Base-by-base conservation (phyloP, 176 grass and related monocot species). In the Metroxylon sagu region DNA sequence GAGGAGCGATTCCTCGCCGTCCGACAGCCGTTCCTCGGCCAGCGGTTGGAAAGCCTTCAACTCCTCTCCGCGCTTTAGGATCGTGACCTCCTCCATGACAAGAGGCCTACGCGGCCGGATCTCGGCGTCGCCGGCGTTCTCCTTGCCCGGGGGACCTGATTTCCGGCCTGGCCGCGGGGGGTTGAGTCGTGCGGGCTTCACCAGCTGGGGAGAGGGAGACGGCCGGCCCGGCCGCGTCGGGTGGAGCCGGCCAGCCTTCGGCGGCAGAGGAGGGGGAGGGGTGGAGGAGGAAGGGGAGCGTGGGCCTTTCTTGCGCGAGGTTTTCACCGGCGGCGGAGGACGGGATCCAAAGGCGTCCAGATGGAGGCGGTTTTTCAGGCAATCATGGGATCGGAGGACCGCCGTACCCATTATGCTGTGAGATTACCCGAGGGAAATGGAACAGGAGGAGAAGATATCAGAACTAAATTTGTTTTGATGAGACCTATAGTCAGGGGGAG, bases 1-100 rank as follows among this genome's bases (percentile, higher is more conserved):
- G 35, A 61, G 48, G 4, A 21, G 28, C 3, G 28, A 52, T 0
- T 53, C 49, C 2, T 54, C 60, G 2, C 39, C 57, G 4, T 26
- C 59, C 18, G 14, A 4, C 0, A 15, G 18, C 5, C 54, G 30
- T 7, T 49, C 57, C 2, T 6, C 48, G 0, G 66, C 16, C 4
- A 39, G 62, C 0, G 28, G 29, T 0, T 57, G 54, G 10, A 50
- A 27, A 1, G 74, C 49, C 1, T 51, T 49, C 1, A 57, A 19
- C 54, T 77, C 72, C 79, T 85, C 87, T 68, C 87, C 79, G 12
- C 87, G 87, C 82, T 71, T 90, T 29, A 90, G 82, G 64, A 90
- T 90, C 57, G 67, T 71, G 15, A 90, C 69, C 25, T 83, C 67
- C 25, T 67, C 69, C 82, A 80, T 85, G 12, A 77, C 65, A 3